Base-by-base conservation (phyloP, 2,329 filamentous ascomycete genomes). In the Scedosporium apiospermum region DNA sequence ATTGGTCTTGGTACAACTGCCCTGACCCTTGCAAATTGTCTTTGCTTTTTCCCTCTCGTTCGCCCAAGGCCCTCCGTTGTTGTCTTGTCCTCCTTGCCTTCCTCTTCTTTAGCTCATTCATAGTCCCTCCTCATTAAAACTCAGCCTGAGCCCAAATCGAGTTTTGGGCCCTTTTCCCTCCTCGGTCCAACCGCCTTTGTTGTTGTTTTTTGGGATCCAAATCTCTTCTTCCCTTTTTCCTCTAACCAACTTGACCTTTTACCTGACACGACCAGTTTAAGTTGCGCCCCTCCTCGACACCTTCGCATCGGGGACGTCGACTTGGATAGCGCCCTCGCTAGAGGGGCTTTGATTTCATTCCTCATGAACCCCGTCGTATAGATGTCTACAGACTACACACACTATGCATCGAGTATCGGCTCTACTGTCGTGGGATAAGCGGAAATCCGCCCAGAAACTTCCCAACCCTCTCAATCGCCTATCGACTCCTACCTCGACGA, bases 371-470 rank as follows among this genome's bases (percentile, higher is more conserved):
- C 60, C 60, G 38, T 38, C 23, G 23, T 55, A 3, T 55, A 55
- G 51, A 55, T 18, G 18, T 12, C 51, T 26, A 14, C 21, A 26
- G 6, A 18, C 30, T 16, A 42, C 38, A 21, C n/a, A 41, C 60
- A 53, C 34, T 49, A 66, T 66, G 65, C 65, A 66, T 57, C 64
- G 64, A 44, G 64, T 66, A 58, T 66, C 65, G 34, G 65, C 65
- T 42, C 58, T 66, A 6, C 58, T 66, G 9, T 65, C 65, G 55
- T 66, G 65, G 65, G 65, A 66, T 62, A 63, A 62, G 62, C 61
- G 65, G 60, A 65, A 65, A 62, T 65, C 65, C 14, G 55, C 61
- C 46, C 63, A 63, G 46, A 64, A 53, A 21, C 51, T 44, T 26
- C 53, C 51, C 23, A 60, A 53, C 55, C 57, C 49, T 49, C 34